Percentiles rank a stretch among this genome's conserved stretches.
Conservation (phyloP, 768 basidiomycete genomes). For the Gloeopeniophorella convolvens region DNA sequence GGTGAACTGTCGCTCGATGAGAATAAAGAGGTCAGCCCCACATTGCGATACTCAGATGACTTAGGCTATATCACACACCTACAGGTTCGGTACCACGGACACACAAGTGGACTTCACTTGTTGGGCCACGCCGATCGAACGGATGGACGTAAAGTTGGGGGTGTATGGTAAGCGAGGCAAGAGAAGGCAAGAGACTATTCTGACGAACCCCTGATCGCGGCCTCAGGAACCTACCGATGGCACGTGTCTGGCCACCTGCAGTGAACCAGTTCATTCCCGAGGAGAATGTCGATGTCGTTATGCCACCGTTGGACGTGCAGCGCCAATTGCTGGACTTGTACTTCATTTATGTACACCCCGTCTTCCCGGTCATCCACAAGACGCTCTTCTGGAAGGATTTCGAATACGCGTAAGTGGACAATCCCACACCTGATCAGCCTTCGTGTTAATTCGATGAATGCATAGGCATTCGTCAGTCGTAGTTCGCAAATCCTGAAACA, state of each 20-base stretch:
- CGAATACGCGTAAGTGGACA: conserved; percentile 19
- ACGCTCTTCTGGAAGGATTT: conserved; percentile 62
- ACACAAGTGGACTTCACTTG: conserved; percentile 68
- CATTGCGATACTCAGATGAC: conserved; percentile 12
- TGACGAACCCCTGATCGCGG: conserved; percentile 17
- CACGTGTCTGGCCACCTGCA: conserved; percentile 64
- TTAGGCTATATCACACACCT: conserved; percentile 26
- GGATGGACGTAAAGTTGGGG: conserved; percentile 62
- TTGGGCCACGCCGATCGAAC: conserved; percentile 60
- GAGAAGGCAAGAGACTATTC: neutral
- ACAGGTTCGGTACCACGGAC: conserved; percentile 81
- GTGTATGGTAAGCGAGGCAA: conserved; percentile 47
- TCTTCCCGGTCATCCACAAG: conserved; percentile 78
- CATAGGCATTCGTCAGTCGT: conserved; percentile 15
- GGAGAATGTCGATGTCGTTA: conserved; percentile 36
- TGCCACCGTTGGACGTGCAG: conserved; percentile 61
- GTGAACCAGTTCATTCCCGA: conserved; percentile 39
- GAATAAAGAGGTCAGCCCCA: conserved; percentile 52
- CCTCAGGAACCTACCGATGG: conserved; percentile 64
- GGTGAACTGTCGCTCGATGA: conserved; percentile 72
- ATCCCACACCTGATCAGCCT: neutral
- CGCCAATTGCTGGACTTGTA: conserved; percentile 67
- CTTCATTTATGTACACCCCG: conserved; percentile 79
- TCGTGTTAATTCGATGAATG: neutral
- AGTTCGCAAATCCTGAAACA: neutral